Evolutionary conservation across 257 asterid genomes (phyloP).

Genomic region (Solanum phureja): DNA sequence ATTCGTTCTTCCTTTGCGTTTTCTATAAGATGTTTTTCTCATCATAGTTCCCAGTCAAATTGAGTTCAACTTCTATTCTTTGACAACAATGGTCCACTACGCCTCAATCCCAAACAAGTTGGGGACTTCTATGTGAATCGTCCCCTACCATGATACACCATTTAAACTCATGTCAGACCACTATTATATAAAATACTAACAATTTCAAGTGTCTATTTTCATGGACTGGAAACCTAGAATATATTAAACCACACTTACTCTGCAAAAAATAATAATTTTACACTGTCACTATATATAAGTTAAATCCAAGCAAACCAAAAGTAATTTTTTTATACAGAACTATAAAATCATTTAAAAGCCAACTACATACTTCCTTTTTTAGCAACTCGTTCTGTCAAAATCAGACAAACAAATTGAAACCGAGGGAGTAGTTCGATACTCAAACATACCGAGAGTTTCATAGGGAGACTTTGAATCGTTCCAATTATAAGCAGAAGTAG

Average conservation of each 20-base stretch:
- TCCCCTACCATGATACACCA: background rate
- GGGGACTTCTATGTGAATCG: background rate
- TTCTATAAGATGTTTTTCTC: background rate
- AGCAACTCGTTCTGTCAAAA: background rate
- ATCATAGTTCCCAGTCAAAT: background rate
- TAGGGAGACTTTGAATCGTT: constrained; percentile 72
- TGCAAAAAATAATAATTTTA: background rate
- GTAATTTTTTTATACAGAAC: background rate
- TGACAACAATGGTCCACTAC: background rate
- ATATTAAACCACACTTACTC: background rate
- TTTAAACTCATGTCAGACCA: background rate
- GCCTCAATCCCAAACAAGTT: background rate
- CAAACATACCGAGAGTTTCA: constrained; percentile 56
- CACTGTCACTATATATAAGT: background rate
- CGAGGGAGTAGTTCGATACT: background rate
- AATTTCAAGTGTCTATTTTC: background rate
- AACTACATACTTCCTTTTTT: background rate
- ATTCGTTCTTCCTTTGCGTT: background rate
- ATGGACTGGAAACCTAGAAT: background rate
- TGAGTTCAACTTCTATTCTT: background rate
- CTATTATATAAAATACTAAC: background rate
- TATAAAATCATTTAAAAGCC: background rate
- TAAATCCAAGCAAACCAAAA: background rate
- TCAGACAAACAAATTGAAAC: background rate
- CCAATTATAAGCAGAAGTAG: constrained; percentile 79